Conservation (phyloP, 495 filamentous ascomycete genomes). For the Penicillium dipodomyicola region DNA sequence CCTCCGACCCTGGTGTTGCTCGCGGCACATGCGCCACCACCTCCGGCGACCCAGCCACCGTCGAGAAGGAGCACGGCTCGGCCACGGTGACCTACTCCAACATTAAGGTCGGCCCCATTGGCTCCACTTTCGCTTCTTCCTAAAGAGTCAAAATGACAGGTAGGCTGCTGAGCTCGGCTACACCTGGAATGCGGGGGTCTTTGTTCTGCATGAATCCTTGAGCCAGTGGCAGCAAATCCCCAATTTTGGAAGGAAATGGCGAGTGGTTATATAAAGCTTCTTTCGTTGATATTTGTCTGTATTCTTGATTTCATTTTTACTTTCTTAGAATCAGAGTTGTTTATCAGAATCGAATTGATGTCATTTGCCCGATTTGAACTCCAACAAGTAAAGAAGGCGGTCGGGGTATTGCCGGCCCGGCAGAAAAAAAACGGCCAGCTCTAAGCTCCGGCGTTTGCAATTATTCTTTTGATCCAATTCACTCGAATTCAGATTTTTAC, state of each 20-base stretch:
- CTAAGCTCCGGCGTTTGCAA: slow-evolving; percentile 8
- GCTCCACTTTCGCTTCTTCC: slow-evolving; percentile 54
- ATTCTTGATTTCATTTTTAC: slow-evolving; percentile 2
- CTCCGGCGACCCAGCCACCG: slow-evolving; percentile 58
- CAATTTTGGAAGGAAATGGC: background rate
- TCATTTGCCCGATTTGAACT: slow-evolving; percentile 2
- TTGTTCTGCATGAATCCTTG: background rate
- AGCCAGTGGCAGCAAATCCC: background rate
- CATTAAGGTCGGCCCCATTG: slow-evolving; percentile 63
- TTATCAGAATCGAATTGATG: background rate
- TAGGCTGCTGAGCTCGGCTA: slow-evolving; percentile 10
- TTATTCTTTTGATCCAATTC: slow-evolving; percentile 1
- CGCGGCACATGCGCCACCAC: slow-evolving; percentile 62
- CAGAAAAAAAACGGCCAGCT: slow-evolving; percentile 21
- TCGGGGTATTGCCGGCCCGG: slow-evolving; percentile 22
- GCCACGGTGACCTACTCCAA: slow-evolving; percentile 65
- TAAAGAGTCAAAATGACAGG: slow-evolving; percentile 4
- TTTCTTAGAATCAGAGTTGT: background rate
- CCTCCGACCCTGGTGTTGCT: slow-evolving; percentile 55
- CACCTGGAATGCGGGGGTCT: slow-evolving; percentile 1
- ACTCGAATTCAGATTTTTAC: background rate
- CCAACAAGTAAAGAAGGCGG: slow-evolving; percentile 8
- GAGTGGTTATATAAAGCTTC: background rate
- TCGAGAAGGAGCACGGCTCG: slow-evolving; percentile 55
- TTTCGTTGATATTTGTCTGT: background rate